A percentile compares a stretch with the other conserved stretches of the same genome.
These are phyloP conservation scores for Colletotrichum brevisporum DNA, from an alignment of 2,329 filamentous ascomycete species.

Conservation along the genomic window DNA sequence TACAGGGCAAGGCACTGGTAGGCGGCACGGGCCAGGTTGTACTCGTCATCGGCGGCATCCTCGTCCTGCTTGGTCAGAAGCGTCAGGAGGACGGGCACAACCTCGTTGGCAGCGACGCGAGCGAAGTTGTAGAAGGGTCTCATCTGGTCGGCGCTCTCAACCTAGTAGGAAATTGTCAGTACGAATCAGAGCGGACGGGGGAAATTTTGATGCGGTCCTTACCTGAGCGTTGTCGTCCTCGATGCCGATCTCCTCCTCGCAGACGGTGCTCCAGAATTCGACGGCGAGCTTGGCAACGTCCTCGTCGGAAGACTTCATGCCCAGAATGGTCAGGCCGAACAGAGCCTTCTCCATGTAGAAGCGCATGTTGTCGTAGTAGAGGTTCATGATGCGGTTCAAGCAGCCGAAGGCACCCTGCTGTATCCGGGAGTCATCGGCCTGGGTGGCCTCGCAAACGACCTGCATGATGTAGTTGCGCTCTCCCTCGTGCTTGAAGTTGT, in stretches of 20 bases:
- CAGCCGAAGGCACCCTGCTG: conserved; percentile 97
- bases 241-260: conserved; percentile 97
- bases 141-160: conserved; percentile 85
- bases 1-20: conserved; percentile 98
- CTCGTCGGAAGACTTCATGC: conserved; percentile 98
- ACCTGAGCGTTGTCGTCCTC: conserved; percentile 95
- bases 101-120: conserved; percentile 91
- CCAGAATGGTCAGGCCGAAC: conserved; percentile 96
- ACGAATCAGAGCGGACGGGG: conserved; percentile 18
- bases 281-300: conserved; percentile 98
- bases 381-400: conserved; percentile 97
- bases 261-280: conserved; percentile 99
- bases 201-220: conserved; percentile 45
- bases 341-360: conserved; percentile 99
- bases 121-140: conserved; percentile 97
- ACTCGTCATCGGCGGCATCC: conserved; percentile 96
- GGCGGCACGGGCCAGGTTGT: conserved; percentile 93
- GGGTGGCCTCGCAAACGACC: conserved; percentile 98
- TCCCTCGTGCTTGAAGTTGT: conserved; percentile 99
- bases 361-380: conserved; percentile 99
- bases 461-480: conserved; percentile 99
- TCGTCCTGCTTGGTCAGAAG: conserved; percentile 98
- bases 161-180: conserved; percentile 48
- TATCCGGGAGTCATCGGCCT: conserved; percentile 90
- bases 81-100: conserved; percentile 90